A percentile compares a stretch with the other conserved stretches of the same genome.
phyloP scores from a whole-genome alignment of 108 stramenopile genomes.

The Cyclostephanos tholiformis region DNA sequence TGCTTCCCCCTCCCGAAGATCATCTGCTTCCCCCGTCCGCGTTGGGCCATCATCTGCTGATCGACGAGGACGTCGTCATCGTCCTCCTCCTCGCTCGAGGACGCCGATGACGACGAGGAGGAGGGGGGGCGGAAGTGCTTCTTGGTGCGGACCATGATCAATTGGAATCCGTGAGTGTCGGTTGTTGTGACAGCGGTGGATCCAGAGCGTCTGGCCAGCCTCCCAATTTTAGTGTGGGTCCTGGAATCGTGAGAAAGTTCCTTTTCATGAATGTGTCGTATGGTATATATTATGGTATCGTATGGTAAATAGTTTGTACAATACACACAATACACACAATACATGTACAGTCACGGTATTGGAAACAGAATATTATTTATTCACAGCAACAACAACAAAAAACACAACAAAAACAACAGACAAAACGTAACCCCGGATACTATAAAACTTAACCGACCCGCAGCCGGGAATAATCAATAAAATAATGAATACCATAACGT shows the following conservation, averaged over 20 bases:
- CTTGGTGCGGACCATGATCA: conserved; percentile 46
- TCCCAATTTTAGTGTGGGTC: too few relatives aligned
- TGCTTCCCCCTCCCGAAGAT: conserved; percentile 47
- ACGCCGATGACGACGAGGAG: conserved; percentile 28
- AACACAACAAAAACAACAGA: background rate
- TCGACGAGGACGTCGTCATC: conserved; percentile 29
- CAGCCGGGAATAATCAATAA: background rate
- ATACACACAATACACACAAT: too few relatives aligned
- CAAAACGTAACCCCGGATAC: background rate
- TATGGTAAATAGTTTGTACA: too few relatives aligned
- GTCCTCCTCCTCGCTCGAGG: conserved; percentile 16
- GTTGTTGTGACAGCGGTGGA: too few relatives aligned
- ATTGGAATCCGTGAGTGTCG: background rate
- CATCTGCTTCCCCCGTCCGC: conserved; percentile 46
- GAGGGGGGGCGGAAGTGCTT: conserved; percentile 55
- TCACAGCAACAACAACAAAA: background rate
- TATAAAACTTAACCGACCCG: background rate
- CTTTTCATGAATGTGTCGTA: too few relatives aligned
- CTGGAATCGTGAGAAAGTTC: too few relatives aligned
- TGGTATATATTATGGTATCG: too few relatives aligned
- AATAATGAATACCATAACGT: conserved; percentile 29
- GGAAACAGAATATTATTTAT: too few relatives aligned
- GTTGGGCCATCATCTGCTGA: conserved; percentile 5
- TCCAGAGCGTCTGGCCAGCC: too few relatives aligned
- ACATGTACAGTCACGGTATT: too few relatives aligned